Evolutionary conservation across 2,329 filamentous ascomycete genomes (phyloP).

Genomic region (Ophiostoma himal-ulmi): DNA sequence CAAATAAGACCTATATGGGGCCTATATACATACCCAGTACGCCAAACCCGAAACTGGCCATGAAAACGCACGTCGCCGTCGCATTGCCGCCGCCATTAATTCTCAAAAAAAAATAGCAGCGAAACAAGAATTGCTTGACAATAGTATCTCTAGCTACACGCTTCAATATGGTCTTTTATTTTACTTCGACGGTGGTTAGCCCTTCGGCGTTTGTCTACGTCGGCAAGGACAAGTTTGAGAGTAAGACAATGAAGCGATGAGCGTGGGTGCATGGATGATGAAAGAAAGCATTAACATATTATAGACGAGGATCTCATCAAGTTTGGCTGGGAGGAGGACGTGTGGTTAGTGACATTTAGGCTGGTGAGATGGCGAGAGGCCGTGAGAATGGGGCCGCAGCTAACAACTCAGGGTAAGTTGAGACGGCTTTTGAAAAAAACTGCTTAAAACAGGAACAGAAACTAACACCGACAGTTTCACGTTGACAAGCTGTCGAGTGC

Average conservation of each 20-base stretch:
- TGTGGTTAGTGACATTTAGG: conserved; percentile 59
- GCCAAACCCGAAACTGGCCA: conserved; percentile 6
- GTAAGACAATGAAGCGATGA: conserved; percentile 44
- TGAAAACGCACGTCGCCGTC: conserved; percentile 21
- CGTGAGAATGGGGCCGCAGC: neutral
- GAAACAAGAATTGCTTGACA: too few relatives aligned
- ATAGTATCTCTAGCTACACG: too few relatives aligned
- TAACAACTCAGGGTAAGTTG: neutral
- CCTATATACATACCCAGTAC: neutral
- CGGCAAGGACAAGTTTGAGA: conserved; percentile 98
- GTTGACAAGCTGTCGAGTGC: conserved; percentile 95
- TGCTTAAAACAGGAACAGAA: neutral
- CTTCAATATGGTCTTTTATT: conserved; percentile 82
- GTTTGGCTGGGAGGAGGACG: conserved; percentile 88
- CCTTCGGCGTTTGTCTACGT: conserved; percentile 88
- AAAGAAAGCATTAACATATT: neutral
- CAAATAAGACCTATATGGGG: neutral
- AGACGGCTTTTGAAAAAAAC: neutral
- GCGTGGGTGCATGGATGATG: neutral
- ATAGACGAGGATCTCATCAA: conserved; percentile 95
- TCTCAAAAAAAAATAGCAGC: neutral
- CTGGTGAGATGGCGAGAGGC: conserved; percentile 24
- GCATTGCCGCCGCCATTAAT: neutral
- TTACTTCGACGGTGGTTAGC: conserved; percentile 75
- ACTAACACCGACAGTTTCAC: conserved; percentile 64